Percentiles rank a stretch among this genome's conserved stretches.
These are phyloP conservation scores for Litsea cubeba DNA, from an alignment of 164 flowering plant species.

Conservation along the genomic window DNA sequence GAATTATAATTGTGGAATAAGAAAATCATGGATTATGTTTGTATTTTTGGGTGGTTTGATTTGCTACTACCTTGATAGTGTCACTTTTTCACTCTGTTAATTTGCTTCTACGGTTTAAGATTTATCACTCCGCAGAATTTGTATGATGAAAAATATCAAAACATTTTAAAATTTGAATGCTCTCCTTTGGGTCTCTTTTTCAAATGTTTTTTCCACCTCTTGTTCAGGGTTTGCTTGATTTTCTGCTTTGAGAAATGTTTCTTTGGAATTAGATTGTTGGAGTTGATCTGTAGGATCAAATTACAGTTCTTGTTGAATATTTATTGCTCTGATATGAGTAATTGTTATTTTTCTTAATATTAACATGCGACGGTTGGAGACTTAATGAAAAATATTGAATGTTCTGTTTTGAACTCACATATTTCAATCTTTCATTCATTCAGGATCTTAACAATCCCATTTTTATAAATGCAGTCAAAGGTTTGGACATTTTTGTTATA, in stretches of 20 bases:
- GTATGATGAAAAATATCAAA: background rate
- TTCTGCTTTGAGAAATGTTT: background rate
- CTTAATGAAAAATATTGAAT: background rate
- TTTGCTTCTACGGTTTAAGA: background rate
- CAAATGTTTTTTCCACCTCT: background rate
- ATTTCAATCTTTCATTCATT: conserved; percentile 17
- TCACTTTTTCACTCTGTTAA: background rate
- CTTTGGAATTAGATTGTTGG: background rate
- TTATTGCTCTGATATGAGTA: background rate
- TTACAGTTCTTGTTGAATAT: background rate
- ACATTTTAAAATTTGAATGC: too few relatives aligned
- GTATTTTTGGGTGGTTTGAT: background rate
- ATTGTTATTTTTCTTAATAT: background rate
- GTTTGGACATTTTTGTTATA: conserved; percentile 20
- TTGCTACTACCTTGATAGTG: background rate
- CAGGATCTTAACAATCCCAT: conserved; percentile 70
- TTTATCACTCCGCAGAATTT: background rate
- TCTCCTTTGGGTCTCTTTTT: too few relatives aligned
- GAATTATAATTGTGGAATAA: background rate
- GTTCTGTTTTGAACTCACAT: background rate
- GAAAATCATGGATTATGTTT: background rate
- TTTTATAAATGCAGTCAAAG: conserved; percentile 77
- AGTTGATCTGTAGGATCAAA: background rate
- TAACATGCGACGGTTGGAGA: background rate
- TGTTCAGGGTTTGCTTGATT: background rate